These are phyloP conservation scores for Termitomyces sp. DNA, from an alignment of 768 basidiomycete species.

Conservation along the genomic window DNA sequence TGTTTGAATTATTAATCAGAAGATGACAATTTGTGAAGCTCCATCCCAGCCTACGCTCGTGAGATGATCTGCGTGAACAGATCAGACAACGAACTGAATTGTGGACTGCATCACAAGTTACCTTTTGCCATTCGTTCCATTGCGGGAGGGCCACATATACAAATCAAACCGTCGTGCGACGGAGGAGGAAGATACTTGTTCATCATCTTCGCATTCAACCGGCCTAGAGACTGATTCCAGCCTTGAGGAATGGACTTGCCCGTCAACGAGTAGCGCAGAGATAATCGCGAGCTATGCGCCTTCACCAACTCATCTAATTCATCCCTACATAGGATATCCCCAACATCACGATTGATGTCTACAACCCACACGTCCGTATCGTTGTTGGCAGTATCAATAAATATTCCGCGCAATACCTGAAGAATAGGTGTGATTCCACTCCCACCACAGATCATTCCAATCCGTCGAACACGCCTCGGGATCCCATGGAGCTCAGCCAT, in stretches of 20 bases:
- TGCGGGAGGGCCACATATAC: slow-evolving; percentile 43
- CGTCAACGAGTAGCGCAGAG: slow-evolving; percentile 39
- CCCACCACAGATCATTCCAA: slow-evolving; percentile 55
- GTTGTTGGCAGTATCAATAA: slow-evolving; percentile 30
- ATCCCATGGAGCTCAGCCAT: slow-evolving; percentile 29
- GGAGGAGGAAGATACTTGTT: slow-evolving; percentile 33
- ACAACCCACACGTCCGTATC: slow-evolving; percentile 41
- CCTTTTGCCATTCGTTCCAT: slow-evolving; percentile 13
- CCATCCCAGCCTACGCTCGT: slow-evolving; percentile 5
- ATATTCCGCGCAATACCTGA: slow-evolving; percentile 44
- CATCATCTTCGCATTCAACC: slow-evolving; percentile 35
- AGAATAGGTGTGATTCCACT: slow-evolving; percentile 52
- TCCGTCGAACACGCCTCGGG: slow-evolving; percentile 25
- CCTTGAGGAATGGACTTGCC: slow-evolving; percentile 21
- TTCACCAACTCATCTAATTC: slow-evolving; percentile 30
- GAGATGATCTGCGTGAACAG: neutral
- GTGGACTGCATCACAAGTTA: neutral
- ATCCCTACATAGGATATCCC: slow-evolving; percentile 32
- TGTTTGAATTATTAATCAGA: neutral
- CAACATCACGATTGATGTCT: slow-evolving; percentile 38
- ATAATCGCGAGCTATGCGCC: slow-evolving; percentile 24
- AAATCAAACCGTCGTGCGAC: slow-evolving; percentile 30
- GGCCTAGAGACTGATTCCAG: slow-evolving; percentile 37
- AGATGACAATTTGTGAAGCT: neutral
- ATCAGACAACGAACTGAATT: neutral